Evolutionary conservation across 805 yeast species (phyloP).

Genomic region (Metschnikowia cerradonensis): DNA sequence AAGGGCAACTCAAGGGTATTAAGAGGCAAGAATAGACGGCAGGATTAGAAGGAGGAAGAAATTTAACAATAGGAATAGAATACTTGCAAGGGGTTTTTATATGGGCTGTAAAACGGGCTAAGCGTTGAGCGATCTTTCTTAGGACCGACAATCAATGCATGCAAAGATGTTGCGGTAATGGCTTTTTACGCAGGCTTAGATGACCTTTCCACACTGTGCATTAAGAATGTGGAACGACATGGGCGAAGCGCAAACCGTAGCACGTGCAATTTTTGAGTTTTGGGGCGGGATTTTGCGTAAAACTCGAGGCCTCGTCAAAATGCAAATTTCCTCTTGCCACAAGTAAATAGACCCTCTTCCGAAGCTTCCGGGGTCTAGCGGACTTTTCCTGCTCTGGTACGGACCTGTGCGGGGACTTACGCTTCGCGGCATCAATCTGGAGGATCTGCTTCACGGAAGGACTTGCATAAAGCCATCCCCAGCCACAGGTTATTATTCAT

Average conservation of each 20-base stretch:
- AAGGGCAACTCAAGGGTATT: neutral
- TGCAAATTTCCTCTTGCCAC: neutral
- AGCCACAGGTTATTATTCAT: neutral
- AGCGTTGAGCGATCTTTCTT: neutral
- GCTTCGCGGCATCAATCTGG: neutral
- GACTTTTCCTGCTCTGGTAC: too few species aligned
- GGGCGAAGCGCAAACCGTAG: neutral
- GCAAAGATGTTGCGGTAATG: slow-evolving; percentile 5
- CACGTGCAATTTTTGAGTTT: neutral
- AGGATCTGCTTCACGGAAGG: neutral
- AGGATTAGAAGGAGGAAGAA: neutral
- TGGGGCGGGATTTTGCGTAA: neutral
- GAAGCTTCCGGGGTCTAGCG: too few species aligned
- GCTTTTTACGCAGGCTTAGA: neutral
- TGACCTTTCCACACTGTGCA: neutral
- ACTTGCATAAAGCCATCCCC: neutral
- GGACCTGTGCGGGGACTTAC: neutral
- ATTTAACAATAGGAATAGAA: neutral
- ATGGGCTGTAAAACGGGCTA: neutral
- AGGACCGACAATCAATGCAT: neutral
- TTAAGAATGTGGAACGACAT: neutral
- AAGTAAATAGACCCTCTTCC: neutral
- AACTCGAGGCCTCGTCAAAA: neutral
- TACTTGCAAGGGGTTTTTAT: neutral
- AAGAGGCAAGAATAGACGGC: neutral